A percentile compares a stretch with the other conserved stretches of the same genome.
Evolutionary conservation across 2,329 filamentous ascomycete species (phyloP).

Genomic region (Trichoderma pleuroti): DNA sequence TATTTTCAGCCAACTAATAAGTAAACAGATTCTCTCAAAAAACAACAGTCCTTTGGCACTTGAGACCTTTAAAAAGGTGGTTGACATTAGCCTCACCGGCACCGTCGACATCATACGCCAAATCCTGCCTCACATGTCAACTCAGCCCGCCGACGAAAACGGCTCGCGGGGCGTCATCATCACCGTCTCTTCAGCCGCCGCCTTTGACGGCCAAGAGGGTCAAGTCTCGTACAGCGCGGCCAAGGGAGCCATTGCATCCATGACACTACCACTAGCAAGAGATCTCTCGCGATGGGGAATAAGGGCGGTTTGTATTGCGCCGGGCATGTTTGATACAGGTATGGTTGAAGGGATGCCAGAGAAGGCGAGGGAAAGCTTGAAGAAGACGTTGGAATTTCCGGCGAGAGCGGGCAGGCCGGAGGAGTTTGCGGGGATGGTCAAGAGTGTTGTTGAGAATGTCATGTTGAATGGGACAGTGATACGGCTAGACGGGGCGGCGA

Average conservation of each 20-base stretch:
- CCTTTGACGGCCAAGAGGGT: not conserved
- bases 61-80: not conserved
- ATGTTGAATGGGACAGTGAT: conserved; percentile 6
- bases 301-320: not conserved
- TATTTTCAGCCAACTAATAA: not conserved
- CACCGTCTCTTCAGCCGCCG: not conserved
- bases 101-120: conserved; percentile 5
- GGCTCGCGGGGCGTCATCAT: not conserved
- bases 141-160: not conserved
- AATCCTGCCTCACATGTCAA: not conserved
- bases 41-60: not conserved
- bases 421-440: conserved; percentile 6
- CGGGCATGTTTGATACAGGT: not conserved
- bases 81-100: conserved; percentile 1
- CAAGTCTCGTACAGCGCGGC: not conserved
- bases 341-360: not conserved
- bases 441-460: not conserved
- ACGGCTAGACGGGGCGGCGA: not conserved
- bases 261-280: not conserved
- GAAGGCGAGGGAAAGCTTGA: not conserved
- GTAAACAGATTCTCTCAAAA: not conserved
- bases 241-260: not conserved
- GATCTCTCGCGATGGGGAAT: not conserved
- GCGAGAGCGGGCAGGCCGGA: conserved; percentile 5
- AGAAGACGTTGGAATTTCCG: conserved; percentile 4